A percentile compares a stretch with the other conserved stretches of the same genome.
Conservation (phyloP, 1,284 basidiomycete species). For the Mycosarcoma maydis region DNA sequence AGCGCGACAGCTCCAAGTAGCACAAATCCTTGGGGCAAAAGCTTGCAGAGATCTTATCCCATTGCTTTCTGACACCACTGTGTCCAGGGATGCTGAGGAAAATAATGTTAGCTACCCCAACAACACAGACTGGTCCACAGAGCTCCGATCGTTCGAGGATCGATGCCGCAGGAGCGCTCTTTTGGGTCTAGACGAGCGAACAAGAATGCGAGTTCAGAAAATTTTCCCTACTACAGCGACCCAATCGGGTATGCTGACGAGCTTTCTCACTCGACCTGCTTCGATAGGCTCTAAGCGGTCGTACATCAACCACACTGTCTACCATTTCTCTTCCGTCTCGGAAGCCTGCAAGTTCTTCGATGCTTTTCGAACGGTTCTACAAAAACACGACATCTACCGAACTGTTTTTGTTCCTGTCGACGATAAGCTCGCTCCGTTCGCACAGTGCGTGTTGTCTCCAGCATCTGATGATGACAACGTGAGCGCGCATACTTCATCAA, state of each 20-base stretch:
- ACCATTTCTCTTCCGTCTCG: not conserved
- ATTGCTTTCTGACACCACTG: no score
- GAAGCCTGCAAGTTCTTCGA: conserved; percentile 4
- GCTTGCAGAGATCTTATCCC: conserved; percentile 4
- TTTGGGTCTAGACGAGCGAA: not conserved
- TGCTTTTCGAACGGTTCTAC: not conserved
- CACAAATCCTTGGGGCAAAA: conserved; percentile 1
- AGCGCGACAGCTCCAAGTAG: not conserved
- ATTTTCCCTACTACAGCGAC: conserved; percentile 22
- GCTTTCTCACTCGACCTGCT: conserved; percentile 9
- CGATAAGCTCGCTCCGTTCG: conserved; percentile 26
- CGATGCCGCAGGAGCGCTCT: not conserved
- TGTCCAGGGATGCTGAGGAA: no score
- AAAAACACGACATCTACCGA: conserved; percentile 6
- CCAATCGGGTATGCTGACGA: conserved; percentile 30
- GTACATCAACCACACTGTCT: conserved; percentile 3
- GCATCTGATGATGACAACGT: conserved; percentile 2
- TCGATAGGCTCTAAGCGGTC: not conserved
- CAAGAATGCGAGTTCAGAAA: not conserved
- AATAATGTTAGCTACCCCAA: no score
- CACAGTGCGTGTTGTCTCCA: conserved; percentile 18
- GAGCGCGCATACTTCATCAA: not conserved
- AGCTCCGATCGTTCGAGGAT: not conserved
- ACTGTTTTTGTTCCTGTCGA: conserved; percentile 20
- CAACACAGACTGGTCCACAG: not conserved